Conservation (phyloP, 805 yeast genomes). For the Diddensiella transvaalensis region DNA sequence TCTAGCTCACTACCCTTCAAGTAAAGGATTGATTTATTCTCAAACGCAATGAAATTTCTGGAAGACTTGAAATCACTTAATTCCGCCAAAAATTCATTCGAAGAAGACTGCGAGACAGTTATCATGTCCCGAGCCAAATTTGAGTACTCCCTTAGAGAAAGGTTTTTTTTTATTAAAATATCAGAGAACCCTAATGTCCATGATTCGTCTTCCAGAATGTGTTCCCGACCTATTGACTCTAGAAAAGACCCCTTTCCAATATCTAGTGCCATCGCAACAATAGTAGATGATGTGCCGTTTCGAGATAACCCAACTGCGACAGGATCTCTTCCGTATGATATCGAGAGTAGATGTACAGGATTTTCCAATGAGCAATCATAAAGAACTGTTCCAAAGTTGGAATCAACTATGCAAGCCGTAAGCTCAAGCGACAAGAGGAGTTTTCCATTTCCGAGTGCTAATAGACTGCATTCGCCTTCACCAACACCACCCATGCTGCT, state of each 20-base stretch:
- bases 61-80: conserved; percentile 34
- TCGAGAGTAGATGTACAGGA: neutral
- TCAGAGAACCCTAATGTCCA: conserved; percentile 20
- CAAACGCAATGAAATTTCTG: conserved; percentile 27
- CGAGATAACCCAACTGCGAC: conserved; percentile 22
- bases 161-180: conserved; percentile 17
- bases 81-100: conserved; percentile 22
- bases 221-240: conserved; percentile 67
- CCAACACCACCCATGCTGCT: neutral
- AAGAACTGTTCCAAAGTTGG: neutral
- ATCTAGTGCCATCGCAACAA: conserved; percentile 41
- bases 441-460: conserved; percentile 5
- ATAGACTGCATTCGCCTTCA: neutral
- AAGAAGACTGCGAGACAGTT: conserved; percentile 25
- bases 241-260: conserved; percentile 65
- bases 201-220: conserved; percentile 27
- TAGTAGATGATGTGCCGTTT: conserved; percentile 19
- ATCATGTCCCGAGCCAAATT: conserved; percentile 22
- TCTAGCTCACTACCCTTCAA: conserved; percentile 26
- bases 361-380: neutral
- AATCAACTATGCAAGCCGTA: conserved; percentile 3
- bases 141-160: conserved; percentile 13
- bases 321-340: neutral
- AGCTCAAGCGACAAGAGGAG: neutral
- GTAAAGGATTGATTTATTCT: conserved; percentile 19